A percentile compares a stretch with the other conserved stretches of the same genome.
phyloP scores from a whole-genome alignment of 768 basidiomycete species.

The Tylopilus plumbeoviolaceoides region DNA sequence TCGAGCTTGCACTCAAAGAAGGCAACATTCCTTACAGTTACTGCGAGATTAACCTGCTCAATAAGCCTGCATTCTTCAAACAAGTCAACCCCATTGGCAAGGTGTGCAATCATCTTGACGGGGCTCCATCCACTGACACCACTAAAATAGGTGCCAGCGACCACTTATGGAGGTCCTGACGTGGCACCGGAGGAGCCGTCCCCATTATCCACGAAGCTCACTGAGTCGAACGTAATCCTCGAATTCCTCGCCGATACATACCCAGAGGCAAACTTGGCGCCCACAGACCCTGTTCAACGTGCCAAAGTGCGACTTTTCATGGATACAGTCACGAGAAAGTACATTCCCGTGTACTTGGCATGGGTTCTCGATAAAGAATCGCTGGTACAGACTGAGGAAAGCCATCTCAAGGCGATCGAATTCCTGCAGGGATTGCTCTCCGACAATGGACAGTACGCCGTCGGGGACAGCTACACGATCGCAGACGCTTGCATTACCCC shows the following conservation, averaged over 20 bases:
- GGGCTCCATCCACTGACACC: not conserved
- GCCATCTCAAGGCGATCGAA: conserved; percentile 40
- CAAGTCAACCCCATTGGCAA: conserved; percentile 61
- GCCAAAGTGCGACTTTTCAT: conserved; percentile 62
- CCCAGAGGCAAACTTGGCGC: conserved; percentile 43
- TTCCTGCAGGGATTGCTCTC: conserved; percentile 47
- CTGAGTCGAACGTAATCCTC: conserved; percentile 59
- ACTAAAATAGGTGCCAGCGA: conserved; percentile 40
- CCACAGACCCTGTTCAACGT: conserved; percentile 47
- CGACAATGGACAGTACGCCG: conserved; percentile 34
- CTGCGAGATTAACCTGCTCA: conserved; percentile 51
- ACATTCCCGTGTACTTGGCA: conserved; percentile 35
- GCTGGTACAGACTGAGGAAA: conserved; percentile 22
- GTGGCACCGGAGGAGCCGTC: conserved; percentile 52
- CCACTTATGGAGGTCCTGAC: conserved; percentile 55
- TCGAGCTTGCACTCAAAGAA: conserved; percentile 56
- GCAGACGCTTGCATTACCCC: conserved; percentile 59
- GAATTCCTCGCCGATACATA: conserved; percentile 61
- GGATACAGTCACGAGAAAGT: conserved; percentile 44
- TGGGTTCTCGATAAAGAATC: conserved; percentile 36
- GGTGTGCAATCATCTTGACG: conserved; percentile 31
- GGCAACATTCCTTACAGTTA: conserved; percentile 43
- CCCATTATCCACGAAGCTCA: conserved; percentile 51
- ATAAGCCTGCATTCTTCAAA: conserved; percentile 66
- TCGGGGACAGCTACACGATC: conserved; percentile 46